phyloP scores from a whole-genome alignment of 2,329 filamentous ascomycete species.

The Microsporum ferrugineum region DNA sequence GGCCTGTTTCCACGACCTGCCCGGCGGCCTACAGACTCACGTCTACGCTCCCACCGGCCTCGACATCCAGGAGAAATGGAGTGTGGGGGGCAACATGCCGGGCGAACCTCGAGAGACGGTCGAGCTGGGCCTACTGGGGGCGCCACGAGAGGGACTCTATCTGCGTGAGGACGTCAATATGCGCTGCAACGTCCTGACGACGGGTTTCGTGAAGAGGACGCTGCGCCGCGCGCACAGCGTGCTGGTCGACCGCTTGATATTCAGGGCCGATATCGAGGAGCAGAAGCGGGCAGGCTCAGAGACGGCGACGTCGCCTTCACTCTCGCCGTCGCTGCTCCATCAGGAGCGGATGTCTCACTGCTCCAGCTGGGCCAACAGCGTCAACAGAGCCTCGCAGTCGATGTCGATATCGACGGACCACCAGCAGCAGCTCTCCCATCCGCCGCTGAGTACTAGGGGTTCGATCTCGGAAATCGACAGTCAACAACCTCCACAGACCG shows the following conservation, averaged over 20 bases:
- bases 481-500: background rate
- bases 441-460: background rate
- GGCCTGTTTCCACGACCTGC: constrained; percentile 65
- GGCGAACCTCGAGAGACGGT: constrained; percentile 55
- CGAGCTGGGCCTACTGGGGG: constrained; percentile 52
- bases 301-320: constrained; percentile 1
- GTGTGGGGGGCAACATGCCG: constrained; percentile 57
- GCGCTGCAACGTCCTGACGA: constrained; percentile 65
- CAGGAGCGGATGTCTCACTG: background rate
- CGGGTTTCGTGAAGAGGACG: constrained; percentile 68
- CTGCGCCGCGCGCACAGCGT: constrained; percentile 62
- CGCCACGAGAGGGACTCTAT: constrained; percentile 60
- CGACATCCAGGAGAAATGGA: constrained; percentile 69
- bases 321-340: background rate
- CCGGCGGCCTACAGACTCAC: constrained; percentile 66
- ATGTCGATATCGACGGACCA: background rate
- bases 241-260: constrained; percentile 54
- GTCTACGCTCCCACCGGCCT: constrained; percentile 72
- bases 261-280: constrained; percentile 38
- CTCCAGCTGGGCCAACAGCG: background rate
- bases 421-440: background rate
- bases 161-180: constrained; percentile 78
- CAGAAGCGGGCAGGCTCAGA: constrained; percentile 16
- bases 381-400: background rate
- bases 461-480: background rate